Base-by-base conservation (phyloP, 805 yeast genomes). In the Naumovozyma dairenensis region DNA sequence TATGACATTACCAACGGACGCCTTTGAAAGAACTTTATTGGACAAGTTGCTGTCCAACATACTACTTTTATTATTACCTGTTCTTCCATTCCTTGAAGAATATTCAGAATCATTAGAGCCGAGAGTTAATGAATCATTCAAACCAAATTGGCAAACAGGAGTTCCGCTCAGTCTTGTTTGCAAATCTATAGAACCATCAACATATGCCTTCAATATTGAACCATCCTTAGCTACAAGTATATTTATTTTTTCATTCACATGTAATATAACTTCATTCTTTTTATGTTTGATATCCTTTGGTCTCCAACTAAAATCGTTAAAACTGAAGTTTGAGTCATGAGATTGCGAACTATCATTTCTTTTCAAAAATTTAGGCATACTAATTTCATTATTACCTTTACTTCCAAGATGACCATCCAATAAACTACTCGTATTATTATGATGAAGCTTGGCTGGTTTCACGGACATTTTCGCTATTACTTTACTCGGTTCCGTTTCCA, bases 61-160 rank as follows among this genome's bases (percentile, higher is more conserved):
- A 13, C 40, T 32, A 8, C 42, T 39, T 24, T 42, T 39, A 35
- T 53, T 46, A 7, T 10, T 6, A 37, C 51, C 59, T 34, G 40
- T 55, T 25, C 48, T 44, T 32, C 53, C 60, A 28, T 34, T 33
- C 6, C n/a, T 12, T 8, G 26, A 24, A 10, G 14, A 12, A 12
- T 24, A 20, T 7, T 20, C 22, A 3, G 43, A 38, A 17, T 43
- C 40, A 1, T 38, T 42, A 24, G 14, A 12, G 13, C 26, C n/a
- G 17, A 35, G 36, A 20, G 59, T 54, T 16, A 61, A 41, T 12
- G 69, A 59, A 40, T 80, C 86, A 40, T 77, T 74, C 31, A 89
- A 65, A 0, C 89, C 94, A 53, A 87, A 77, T 31, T 76, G 72
- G 54, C 96, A 87, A 16, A 69, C 69, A 0, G 96, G 96, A 71